phyloP scores from a whole-genome alignment of 352 stramenopile genomes.

The Phytophthora hibernalis region DNA sequence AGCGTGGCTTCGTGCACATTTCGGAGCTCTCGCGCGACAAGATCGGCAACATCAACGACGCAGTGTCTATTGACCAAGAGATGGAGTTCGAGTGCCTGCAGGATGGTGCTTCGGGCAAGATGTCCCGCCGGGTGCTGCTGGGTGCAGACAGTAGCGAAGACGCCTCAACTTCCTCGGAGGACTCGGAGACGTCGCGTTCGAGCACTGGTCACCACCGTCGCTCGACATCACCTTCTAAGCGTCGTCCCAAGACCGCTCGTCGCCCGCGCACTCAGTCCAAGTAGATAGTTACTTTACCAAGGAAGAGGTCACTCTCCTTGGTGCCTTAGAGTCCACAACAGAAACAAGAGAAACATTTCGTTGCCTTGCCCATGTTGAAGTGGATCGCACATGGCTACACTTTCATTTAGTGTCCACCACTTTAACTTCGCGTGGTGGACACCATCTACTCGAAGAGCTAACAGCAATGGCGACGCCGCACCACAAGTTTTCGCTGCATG shows the following conservation, averaged over 20 bases:
- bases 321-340: conserved; percentile 28
- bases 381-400: conserved; percentile 3
- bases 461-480: conserved; percentile 40
- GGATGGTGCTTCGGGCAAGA: conserved; percentile 80
- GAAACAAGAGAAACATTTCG: conserved; percentile 26
- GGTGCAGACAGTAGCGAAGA: conserved; percentile 18
- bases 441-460: background rate
- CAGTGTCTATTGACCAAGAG: conserved; percentile 72
- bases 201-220: conserved; percentile 38
- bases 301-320: conserved; percentile 7
- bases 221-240: conserved; percentile 42
- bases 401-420: background rate
- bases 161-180: conserved; percentile 12
- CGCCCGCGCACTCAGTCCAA: conserved; percentile 42
- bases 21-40: conserved; percentile 88
- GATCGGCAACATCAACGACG: conserved; percentile 69
- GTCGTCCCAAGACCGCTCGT: conserved; percentile 39
- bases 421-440: background rate
- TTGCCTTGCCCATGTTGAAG: conserved; percentile 5
- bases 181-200: conserved; percentile 6
- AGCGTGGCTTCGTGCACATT: conserved; percentile 95
- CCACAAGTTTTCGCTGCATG: conserved; percentile 78
- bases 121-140: conserved; percentile 76
- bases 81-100: conserved; percentile 85
- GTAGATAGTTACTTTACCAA: conserved; percentile 29